Percentiles rank a stretch among this genome's conserved stretches.
Evolutionary conservation across 305 asterid species (phyloP).

Genomic region (Fraxinus sp.): DNA sequence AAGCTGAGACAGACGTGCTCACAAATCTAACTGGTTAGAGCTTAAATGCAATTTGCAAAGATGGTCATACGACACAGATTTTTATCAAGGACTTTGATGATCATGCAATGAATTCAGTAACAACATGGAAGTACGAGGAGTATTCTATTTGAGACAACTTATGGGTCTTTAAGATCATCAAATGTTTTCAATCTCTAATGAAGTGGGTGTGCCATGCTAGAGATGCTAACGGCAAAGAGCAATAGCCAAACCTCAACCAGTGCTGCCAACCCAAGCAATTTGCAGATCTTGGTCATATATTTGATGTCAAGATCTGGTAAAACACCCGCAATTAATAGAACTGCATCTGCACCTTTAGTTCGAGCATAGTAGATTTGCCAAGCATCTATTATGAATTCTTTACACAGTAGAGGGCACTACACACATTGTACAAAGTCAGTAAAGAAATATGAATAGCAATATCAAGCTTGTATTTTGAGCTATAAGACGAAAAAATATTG

Average conservation of each 20-base stretch:
- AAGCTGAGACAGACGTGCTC: not conserved
- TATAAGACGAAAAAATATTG: not conserved
- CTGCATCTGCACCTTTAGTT: constrained; percentile 90
- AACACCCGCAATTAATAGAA: constrained; percentile 85
- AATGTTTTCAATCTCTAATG: not conserved
- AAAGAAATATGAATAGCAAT: constrained; percentile 7
- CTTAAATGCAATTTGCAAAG: not conserved
- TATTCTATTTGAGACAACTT: not conserved
- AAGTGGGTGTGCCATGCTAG: not conserved
- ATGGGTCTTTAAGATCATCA: not conserved
- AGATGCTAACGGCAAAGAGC: not conserved
- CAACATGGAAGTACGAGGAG: not conserved
- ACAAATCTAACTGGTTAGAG: not conserved
- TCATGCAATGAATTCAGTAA: not conserved
- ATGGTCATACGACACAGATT: not conserved
- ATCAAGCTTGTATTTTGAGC: not conserved
- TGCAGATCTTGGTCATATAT: constrained; percentile 87
- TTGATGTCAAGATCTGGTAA: constrained; percentile 80
- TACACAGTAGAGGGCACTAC: constrained; percentile 95
- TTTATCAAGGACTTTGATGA: not conserved
- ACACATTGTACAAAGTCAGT: constrained; percentile 21
- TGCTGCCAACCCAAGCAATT: constrained; percentile 70
- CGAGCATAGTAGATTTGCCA: constrained; percentile 96
- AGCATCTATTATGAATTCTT: constrained; percentile 84
- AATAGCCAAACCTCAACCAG: constrained; percentile 70